phyloP scores from a whole-genome alignment of 208 protist species.

The Blastocrithidia nonstop region DNA sequence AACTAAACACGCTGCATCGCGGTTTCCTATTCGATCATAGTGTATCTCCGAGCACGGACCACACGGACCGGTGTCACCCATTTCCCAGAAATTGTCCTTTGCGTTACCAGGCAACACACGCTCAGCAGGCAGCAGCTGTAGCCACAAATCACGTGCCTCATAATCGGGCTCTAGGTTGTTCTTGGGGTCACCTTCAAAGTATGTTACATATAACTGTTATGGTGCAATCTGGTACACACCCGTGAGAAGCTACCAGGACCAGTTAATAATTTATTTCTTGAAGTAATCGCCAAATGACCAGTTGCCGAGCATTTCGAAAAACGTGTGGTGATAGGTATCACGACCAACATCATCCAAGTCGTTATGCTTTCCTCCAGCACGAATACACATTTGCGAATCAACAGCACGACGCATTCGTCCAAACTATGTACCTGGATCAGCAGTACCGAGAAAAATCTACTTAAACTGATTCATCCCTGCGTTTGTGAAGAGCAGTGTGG shows the following conservation, averaged over 20 bases:
- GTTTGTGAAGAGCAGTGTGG: slow-evolving; percentile 98
- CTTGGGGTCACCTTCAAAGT: slow-evolving; percentile 92
- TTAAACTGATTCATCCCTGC: slow-evolving; percentile 98
- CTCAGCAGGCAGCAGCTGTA: slow-evolving; percentile 76
- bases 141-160: slow-evolving; percentile 90
- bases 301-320: slow-evolving; percentile 99
- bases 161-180: slow-evolving; percentile 82
- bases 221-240: slow-evolving; percentile 88
- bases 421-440: slow-evolving; percentile 86
- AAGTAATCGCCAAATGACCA: slow-evolving; percentile 99
- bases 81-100: slow-evolving; percentile 99
- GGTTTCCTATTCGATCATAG: slow-evolving; percentile 95
- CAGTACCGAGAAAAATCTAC: slow-evolving; percentile 93
- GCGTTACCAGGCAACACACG: slow-evolving; percentile 86
- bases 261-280: slow-evolving; percentile 95
- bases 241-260: slow-evolving; percentile 96
- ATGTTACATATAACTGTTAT: slow-evolving; percentile 96
- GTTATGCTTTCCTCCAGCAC: slow-evolving; percentile 99
- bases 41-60: slow-evolving; percentile 98
- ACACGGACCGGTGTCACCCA: slow-evolving; percentile 97
- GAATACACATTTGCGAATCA: slow-evolving; percentile 99
- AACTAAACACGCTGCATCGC: slow-evolving; percentile 91
- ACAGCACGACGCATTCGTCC: slow-evolving; percentile 87
- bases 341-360: slow-evolving; percentile 98
- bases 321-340: slow-evolving; percentile 99